Conservation (phyloP, 192 early-diverging fungal species). For the Dimargaris cristalligena region DNA sequence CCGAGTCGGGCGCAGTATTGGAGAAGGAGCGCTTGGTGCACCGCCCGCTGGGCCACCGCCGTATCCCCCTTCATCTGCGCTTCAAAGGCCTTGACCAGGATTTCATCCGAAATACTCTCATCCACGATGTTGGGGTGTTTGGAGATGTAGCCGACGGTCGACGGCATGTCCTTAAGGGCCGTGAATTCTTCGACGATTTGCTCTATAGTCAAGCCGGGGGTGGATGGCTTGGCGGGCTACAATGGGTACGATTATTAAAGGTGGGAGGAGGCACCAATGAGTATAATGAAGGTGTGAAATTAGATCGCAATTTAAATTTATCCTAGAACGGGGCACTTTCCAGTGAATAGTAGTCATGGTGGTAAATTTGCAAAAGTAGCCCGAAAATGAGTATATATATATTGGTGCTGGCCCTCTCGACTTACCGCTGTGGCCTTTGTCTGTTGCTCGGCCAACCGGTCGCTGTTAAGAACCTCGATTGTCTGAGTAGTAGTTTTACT, state of each 20-base stretch:
- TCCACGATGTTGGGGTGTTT: slow-evolving; percentile 51
- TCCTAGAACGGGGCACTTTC: too few relatives aligned
- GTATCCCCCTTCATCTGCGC: slow-evolving; percentile 54
- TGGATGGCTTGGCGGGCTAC: not conserved
- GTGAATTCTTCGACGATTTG: slow-evolving; percentile 34
- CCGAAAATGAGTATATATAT: too few relatives aligned
- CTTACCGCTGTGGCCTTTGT: too few relatives aligned
- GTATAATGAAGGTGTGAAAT: too few relatives aligned
- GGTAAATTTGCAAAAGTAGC: too few relatives aligned
- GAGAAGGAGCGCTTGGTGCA: slow-evolving; percentile 65
- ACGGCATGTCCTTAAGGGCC: slow-evolving; percentile 35
- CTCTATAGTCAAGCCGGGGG: not conserved
- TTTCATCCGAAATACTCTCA: slow-evolving; percentile 58
- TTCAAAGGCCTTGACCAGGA: slow-evolving; percentile 71
- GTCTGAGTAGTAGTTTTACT: slow-evolving; percentile 30
- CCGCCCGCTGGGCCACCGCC: slow-evolving; percentile 48
- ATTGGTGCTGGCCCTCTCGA: too few relatives aligned
- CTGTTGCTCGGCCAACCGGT: slow-evolving; percentile 9
- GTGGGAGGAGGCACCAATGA: too few relatives aligned
- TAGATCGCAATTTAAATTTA: too few relatives aligned
- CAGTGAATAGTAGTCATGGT: too few relatives aligned
- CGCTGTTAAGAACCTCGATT: slow-evolving; percentile 47
- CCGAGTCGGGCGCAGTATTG: slow-evolving; percentile 77
- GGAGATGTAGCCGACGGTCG: slow-evolving; percentile 43
- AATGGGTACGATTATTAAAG: slow-evolving; percentile 22